phyloP scores from a whole-genome alignment of 768 basidiomycete genomes.

The Ephemerocybe angulata region DNA sequence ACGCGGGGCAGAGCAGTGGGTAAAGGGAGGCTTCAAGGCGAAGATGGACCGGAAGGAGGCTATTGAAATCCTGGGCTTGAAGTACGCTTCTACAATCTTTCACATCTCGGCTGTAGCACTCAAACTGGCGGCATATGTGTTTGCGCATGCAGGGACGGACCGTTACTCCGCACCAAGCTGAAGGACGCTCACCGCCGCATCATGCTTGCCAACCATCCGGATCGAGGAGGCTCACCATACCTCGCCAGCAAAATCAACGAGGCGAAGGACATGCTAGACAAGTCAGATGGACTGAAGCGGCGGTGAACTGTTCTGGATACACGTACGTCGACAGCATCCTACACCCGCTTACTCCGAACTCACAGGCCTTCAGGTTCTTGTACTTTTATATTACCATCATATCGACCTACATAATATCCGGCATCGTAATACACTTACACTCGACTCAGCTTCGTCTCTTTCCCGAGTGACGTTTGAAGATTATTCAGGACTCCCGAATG shows the following conservation, averaged over 20 bases:
- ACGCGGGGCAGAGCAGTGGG: conserved; percentile 78
- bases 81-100: conserved; percentile 49
- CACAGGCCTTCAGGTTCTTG: background rate
- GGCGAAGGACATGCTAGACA: conserved; percentile 89
- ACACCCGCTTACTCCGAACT: background rate
- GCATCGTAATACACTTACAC: conserved; percentile 11
- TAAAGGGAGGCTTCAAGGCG: conserved; percentile 87
- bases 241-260: conserved; percentile 99
- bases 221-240: conserved; percentile 97
- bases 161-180: conserved; percentile 66
- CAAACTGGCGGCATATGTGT: background rate
- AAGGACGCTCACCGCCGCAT: conserved; percentile 96
- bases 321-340: background rate
- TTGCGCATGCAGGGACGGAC: conserved; percentile 63
- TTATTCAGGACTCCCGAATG: background rate
- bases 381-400: conserved; percentile 8
- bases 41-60: conserved; percentile 98
- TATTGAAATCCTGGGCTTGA: conserved; percentile 84
- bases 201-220: conserved; percentile 98
- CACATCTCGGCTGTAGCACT: conserved; percentile 4
- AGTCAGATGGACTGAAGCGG: conserved; percentile 57
- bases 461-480: too few relatives aligned
- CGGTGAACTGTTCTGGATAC: conserved; percentile 20
- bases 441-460: background rate
- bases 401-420: conserved; percentile 7